Evolutionary conservation across 176 grass and related monocot species (phyloP), one percentile per base, ranked within the genome.

Genomic region (Eragrostis nindensis): DNA sequence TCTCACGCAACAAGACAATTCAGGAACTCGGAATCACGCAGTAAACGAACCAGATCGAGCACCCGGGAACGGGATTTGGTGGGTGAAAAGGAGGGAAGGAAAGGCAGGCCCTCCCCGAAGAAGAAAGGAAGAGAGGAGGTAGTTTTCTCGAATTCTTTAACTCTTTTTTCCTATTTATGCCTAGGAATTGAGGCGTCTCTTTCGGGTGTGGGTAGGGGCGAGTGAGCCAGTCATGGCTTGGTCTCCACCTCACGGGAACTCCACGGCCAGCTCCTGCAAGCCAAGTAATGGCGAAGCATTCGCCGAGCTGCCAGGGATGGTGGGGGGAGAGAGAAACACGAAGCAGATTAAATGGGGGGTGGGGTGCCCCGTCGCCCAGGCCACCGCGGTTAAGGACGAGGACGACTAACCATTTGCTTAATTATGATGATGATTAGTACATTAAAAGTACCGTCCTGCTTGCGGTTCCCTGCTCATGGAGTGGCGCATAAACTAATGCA

Each of bases 161-260:
- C 36, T 73, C 62, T 13, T 11, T 61, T 70, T 60, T 67, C 68
- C 76, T 78, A 72, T 70, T 84, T 84, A 80, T 55, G 83, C 87
- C 72, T 72, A 66, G 83, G 83, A 89, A 89, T 82, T 80, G 83
- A 75, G 72, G 83, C 83, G 87, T 89, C 83, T 89, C 87, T 89
- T 86, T 89, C 87, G 82, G 86, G 52, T 62, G 54, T 52, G 68
- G 80, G 80, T 72, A 73, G 81, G 68, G 50, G 65, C 77, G 63
- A 79, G 73, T 81, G 77, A 29, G 61, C 40, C 5, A 69, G 66
- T 73, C 40, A 36, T 42, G 86, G 49, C 71, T 85, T 81, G 71
- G 56, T 66, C 78, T 87, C 78, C 72, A 82, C 71, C 78, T 82
- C 87, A 89, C 87, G 87, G 78, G 87, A 89, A 89, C 72, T 86